Conservation (phyloP, 176 grass and related monocot species). For the Calamus simplicifolius region DNA sequence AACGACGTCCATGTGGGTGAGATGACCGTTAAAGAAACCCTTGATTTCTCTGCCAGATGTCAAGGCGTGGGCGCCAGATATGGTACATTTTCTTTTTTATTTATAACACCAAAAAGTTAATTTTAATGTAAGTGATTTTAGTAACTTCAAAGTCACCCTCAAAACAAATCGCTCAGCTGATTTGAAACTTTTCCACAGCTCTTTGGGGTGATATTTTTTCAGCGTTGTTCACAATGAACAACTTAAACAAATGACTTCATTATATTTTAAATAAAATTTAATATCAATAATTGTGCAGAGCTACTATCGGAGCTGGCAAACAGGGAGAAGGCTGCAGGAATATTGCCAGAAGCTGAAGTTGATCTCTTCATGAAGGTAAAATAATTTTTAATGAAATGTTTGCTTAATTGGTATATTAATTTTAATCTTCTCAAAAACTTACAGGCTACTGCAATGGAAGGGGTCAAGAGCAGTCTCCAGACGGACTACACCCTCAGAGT, state of each 20-base stretch:
- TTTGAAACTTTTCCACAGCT: too few relatives aligned
- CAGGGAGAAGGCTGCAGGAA: slow-evolving; percentile 75
- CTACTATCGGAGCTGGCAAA: slow-evolving; percentile 74
- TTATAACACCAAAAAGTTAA: not conserved
- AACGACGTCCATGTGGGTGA: slow-evolving; percentile 85
- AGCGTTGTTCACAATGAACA: too few relatives aligned
- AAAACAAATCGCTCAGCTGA: too few relatives aligned
- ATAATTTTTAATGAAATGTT: not conserved
- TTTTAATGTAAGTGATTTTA: too few relatives aligned
- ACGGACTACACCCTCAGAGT: slow-evolving; percentile 97
- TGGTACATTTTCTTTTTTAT: slow-evolving; percentile 19
- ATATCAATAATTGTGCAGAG: slow-evolving; percentile 11
- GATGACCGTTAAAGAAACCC: slow-evolving; percentile 98
- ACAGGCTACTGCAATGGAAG: slow-evolving; percentile 83
- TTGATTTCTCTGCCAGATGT: slow-evolving; percentile 93
- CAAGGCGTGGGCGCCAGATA: slow-evolving; percentile 89
- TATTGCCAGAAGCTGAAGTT: slow-evolving; percentile 83
- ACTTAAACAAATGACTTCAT: too few relatives aligned
- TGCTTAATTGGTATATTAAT: too few relatives aligned
- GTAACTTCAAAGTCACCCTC: too few relatives aligned
- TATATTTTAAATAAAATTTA: too few relatives aligned
- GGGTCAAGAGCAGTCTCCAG: slow-evolving; percentile 83
- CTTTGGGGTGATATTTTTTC: too few relatives aligned
- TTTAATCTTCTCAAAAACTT: not conserved
- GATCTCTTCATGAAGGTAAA: slow-evolving; percentile 99